Conservation (phyloP, 139 green algal species). For the Pedinophyceae sp. region DNA sequence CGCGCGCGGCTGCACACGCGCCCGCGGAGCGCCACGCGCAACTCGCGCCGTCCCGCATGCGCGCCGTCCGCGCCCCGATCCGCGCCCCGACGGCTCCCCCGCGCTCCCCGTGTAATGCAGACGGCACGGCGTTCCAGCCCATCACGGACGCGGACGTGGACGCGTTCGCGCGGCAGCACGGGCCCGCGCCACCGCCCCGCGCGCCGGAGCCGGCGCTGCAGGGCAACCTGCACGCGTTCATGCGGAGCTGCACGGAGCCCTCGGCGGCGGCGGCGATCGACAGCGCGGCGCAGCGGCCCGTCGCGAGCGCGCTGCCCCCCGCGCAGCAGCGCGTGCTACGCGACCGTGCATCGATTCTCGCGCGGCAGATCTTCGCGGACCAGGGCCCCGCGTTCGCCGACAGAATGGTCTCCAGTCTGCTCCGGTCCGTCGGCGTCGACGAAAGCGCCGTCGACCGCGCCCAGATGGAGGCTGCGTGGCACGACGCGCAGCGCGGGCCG, state of each 20-base stretch:
- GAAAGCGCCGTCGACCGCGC: too few species aligned
- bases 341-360: conserved; percentile 62
- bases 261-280: not conserved
- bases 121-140: not conserved
- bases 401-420: conserved; percentile 21
- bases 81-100: too few species aligned
- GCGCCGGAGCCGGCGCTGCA: not conserved
- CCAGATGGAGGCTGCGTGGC: not conserved
- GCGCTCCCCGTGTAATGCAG: too few species aligned
- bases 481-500: not conserved
- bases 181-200: not conserved
- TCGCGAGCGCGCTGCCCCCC: not conserved
- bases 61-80: too few species aligned
- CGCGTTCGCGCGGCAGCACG: not conserved
- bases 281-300: not conserved
- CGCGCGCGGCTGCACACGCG: too few species aligned
- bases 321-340: conserved; percentile 28
- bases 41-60: too few species aligned
- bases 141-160: not conserved
- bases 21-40: too few species aligned
- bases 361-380: conserved; percentile 58
- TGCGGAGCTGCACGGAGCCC: not conserved
- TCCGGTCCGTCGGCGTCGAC: not conserved
- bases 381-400: conserved; percentile 41
- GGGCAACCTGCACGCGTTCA: not conserved